These are phyloP conservation scores for Pythium chondricola DNA, from an alignment of 352 stramenopile genomes.

Conservation along the genomic window DNA sequence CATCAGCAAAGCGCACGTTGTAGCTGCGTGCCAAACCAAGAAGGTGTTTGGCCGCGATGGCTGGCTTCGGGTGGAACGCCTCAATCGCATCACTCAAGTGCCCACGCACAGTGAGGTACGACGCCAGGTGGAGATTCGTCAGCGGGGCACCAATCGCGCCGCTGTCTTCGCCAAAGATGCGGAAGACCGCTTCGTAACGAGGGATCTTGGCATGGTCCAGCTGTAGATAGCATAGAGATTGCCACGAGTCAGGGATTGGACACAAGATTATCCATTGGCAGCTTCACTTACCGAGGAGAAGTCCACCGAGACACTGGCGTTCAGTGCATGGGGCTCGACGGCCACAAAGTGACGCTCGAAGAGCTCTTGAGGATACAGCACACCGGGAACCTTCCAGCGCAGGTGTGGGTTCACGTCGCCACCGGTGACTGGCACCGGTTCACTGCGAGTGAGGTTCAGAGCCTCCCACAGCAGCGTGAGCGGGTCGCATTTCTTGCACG, in stretches of 20 bases:
- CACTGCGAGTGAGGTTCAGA: constrained; percentile 35
- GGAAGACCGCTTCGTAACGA: constrained; percentile 57
- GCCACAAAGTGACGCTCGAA: constrained; percentile 32
- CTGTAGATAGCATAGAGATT: no score
- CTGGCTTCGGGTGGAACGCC: constrained; percentile 61
- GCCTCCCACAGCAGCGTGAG: constrained; percentile 57
- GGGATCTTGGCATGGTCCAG: constrained; percentile 59
- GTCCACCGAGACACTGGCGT: constrained; percentile 39
- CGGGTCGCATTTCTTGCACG: constrained; percentile 60
- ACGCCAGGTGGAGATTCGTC: constrained; percentile 55
- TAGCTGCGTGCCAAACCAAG: constrained; percentile 45
- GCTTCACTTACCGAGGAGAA: constrained; percentile 33
- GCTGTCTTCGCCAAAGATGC: constrained; percentile 69
- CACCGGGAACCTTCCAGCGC: constrained; percentile 42
- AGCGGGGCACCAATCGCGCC: constrained; percentile 56
- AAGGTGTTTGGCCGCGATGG: constrained; percentile 66
- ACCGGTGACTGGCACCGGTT: constrained; percentile 9
- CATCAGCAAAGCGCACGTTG: constrained; percentile 52
- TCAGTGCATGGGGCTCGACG: constrained; percentile 37
- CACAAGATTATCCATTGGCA: not conserved
- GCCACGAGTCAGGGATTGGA: not conserved
- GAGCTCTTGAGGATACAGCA: constrained; percentile 49
- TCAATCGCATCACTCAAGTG: constrained; percentile 52
- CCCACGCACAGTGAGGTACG: constrained; percentile 55
- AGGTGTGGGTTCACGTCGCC: constrained; percentile 26